Evolutionary conservation across 805 yeast genomes (phyloP), one percentile per base, ranked within the genome.

Genomic region (Candida nemodendra): DNA sequence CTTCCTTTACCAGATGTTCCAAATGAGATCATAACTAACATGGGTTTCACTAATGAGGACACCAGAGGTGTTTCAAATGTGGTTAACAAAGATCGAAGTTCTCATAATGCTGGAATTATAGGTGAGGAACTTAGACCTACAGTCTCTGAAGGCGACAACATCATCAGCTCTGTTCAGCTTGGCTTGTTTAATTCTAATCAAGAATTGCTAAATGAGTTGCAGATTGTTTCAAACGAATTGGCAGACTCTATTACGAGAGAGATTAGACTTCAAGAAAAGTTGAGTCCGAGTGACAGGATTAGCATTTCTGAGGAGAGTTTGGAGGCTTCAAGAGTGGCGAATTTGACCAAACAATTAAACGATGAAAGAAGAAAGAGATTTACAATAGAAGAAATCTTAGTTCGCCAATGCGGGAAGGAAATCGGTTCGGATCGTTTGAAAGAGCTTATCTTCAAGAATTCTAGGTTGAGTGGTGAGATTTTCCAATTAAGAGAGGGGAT

Each of bases 161-260:
- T 34, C 0, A 72, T 81, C 36, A 69, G 80, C 2, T 71, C 78
- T 27, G 83, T 79, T 16, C 88, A 84, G 48, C 56, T 80, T 36
- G 79, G 80, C 1, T 64, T 83, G 6, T 67, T 84, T 64, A 74
- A 68, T 24, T 78, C 83, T 36, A 82, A 79, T 44, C 69, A 69
- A 34, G 74, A 71, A 18, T 58, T 84, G 27, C 66, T 82, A 49
- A 70, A 73, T 38, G 91, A 84, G 52, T 60, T 85, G 27, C 82
- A 80, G 42, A 52, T 83, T 17, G 81, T 85, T 1, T 80, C 90
- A 1, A 73, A 75, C 18, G 95, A 84, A 51, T 65, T 85, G 34
- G 90, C 89, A 0, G 76, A 76, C 17, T 79, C 90, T 0, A 81
- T 84, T 31, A 73, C 76, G 37, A 65, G 93, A 27, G 95, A 85